A percentile compares a stretch with the other conserved stretches of the same genome.
Evolutionary conservation across 768 basidiomycete genomes (phyloP).

Genomic region (Paxillus involutus): DNA sequence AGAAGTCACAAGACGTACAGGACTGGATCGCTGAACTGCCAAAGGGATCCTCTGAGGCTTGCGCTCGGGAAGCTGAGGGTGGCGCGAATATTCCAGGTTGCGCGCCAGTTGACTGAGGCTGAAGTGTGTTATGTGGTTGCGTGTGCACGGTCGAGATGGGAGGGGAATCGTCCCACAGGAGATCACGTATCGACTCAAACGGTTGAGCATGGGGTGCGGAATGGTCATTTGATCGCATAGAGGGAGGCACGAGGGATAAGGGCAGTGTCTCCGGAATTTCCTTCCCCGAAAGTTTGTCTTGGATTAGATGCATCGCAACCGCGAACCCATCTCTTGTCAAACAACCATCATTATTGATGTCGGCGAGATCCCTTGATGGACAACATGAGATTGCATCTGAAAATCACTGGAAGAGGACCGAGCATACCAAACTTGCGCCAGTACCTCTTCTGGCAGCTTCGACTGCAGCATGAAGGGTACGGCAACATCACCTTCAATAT

Average conservation of each 20-base stretch:
- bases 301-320: slow-evolving; percentile 92
- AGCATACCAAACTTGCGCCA: slow-evolving; percentile 91
- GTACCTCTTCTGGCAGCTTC: slow-evolving; percentile 71
- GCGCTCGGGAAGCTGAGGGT: slow-evolving; percentile 25
- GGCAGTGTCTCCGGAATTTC: slow-evolving; percentile 76
- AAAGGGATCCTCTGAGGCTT: slow-evolving; percentile 49
- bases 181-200: slow-evolving; percentile 41
- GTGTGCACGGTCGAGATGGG: slow-evolving; percentile 38
- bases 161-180: slow-evolving; percentile 57
- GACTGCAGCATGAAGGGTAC: slow-evolving; percentile 96
- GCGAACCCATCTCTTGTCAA: slow-evolving; percentile 93
- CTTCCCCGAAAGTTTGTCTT: slow-evolving; percentile 76
- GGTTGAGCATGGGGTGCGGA: slow-evolving; percentile 36
- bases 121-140: slow-evolving; percentile 25
- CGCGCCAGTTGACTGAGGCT: slow-evolving; percentile 39
- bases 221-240: slow-evolving; percentile 52
- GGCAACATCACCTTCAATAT: slow-evolving; percentile 89
- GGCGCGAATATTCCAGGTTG: slow-evolving; percentile 28
- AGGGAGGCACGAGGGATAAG: slow-evolving; percentile 75
- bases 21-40: slow-evolving; percentile 31
- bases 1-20: slow-evolving; percentile 14
- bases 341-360: slow-evolving; percentile 83
- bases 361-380: slow-evolving; percentile 81
- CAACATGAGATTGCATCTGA: slow-evolving; percentile 1
- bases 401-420: neutral